phyloP scores from a whole-genome alignment of 2,329 filamentous ascomycete species.

The Fusarium sp. region DNA sequence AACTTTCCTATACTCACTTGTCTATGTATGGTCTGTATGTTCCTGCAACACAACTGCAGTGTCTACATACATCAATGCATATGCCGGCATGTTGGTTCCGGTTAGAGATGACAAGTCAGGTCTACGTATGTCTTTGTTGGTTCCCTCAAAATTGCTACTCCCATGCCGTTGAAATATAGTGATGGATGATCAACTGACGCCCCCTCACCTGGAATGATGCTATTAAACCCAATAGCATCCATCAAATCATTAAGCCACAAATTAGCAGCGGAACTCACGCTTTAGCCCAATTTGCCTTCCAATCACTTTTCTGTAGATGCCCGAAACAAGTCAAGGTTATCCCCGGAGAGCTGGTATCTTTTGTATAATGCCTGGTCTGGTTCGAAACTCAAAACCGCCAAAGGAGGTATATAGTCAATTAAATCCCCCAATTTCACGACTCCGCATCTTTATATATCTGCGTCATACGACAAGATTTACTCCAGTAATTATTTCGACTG shows the following conservation, averaged over 20 bases:
- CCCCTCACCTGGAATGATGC: constrained; percentile 20
- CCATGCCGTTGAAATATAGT: background rate
- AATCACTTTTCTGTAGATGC: background rate
- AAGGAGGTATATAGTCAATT: background rate
- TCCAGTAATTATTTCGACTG: background rate
- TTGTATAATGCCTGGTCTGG: background rate
- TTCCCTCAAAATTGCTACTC: background rate
- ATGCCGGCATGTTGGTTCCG: background rate
- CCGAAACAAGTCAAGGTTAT: constrained; percentile 13
- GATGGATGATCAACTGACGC: constrained; percentile 1
- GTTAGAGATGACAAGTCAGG: constrained; percentile 1
- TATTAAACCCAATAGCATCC: constrained; percentile 7
- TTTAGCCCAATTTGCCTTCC: constrained; percentile 1
- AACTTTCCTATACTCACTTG: background rate
- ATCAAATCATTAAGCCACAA: constrained; percentile 27
- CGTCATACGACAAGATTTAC: background rate
- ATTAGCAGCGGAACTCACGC: background rate
- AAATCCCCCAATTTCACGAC: background rate
- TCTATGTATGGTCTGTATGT: background rate
- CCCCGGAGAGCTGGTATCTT: background rate
- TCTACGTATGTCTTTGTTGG: background rate
- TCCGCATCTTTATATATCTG: constrained; percentile 7
- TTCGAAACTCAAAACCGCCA: constrained; percentile 3
- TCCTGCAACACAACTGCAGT: background rate
- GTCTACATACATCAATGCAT: background rate